A percentile compares a stretch with the other conserved stretches of the same genome.
Evolutionary conservation across 140 eudicot species (phyloP).

Genomic region (Bidens hawaiensis): DNA sequence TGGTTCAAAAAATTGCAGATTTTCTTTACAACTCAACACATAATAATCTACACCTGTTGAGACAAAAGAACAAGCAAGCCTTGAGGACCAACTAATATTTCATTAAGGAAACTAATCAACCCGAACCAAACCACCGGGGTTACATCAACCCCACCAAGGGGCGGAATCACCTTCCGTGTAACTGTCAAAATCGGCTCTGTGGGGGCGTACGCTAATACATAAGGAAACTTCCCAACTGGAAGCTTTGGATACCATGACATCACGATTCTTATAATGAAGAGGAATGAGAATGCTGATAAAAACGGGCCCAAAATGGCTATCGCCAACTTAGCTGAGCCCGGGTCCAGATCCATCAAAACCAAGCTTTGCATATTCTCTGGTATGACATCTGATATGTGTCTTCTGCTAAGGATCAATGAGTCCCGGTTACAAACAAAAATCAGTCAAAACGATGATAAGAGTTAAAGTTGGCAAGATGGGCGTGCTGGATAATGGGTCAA

Average conservation of each 20-base stretch:
- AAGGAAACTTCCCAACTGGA: constrained; percentile 87
- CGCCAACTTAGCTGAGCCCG: constrained; percentile 80
- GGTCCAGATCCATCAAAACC: constrained; percentile 69
- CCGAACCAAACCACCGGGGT: constrained; percentile 99
- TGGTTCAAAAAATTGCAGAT: constrained; percentile 7
- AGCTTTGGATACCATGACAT: constrained; percentile 99
- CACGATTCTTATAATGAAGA: constrained; percentile 78
- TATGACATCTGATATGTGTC: constrained; percentile 25
- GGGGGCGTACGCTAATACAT: constrained; percentile 87
- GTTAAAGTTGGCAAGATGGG: background rate
- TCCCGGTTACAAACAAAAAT: background rate
- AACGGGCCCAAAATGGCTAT: constrained; percentile 77
- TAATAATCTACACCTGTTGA: constrained; percentile 60
- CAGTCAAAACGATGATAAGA: background rate
- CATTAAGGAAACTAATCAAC: constrained; percentile 79
- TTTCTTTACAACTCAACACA: constrained; percentile 11
- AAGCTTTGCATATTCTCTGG: constrained; percentile 34
- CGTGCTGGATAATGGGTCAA: background rate
- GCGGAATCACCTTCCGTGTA: constrained; percentile 90
- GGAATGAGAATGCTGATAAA: constrained; percentile 85
- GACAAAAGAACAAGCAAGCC: constrained; percentile 93
- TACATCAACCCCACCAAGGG: constrained; percentile 94
- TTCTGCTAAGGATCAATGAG: constrained; percentile 17
- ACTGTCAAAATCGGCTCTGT: constrained; percentile 76
- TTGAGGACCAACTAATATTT: constrained; percentile 92